Evolutionary conservation across 176 grass and related monocot species (phyloP), one percentile per base, ranked within the genome.

Genomic region (Oryza meridionalis): DNA sequence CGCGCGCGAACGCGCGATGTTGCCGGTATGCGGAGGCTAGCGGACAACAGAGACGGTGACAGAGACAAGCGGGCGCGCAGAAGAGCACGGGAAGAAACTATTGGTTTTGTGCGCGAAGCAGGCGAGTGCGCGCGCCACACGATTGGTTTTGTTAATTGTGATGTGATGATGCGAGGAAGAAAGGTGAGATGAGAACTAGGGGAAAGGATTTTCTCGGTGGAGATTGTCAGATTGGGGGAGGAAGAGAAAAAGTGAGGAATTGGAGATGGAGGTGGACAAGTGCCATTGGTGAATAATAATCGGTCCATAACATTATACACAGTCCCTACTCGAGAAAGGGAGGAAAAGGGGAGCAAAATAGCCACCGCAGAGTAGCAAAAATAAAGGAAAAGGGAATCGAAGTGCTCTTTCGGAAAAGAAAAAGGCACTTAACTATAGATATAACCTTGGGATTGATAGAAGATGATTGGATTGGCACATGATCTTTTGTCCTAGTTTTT

Each of bases 1-100:
- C 16, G 33, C 21, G 50, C 9, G 77, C 43, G 49, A 51, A 51
- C 14, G 49, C 49, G 49, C 53, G 17, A 21, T 8, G 53, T 62
- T 62, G 68, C 73, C 59, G 67, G 46, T 33, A 14, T 13, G 21
- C 33, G 9, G 25, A 44, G 9, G 53, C 68, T 73, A 81, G 26
- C 72, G 16, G 70, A 77, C 76, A 78, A 77, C 72, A 83, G 74
- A 81, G 77, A 72, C 32, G 73, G 76, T 43, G 59, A 82, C 83
- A 55, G 42, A 4, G 76, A 64, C 63, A 17, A 76, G 83, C 37
- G 68, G 70, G 75, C 79, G 53, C 7, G 19, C 53, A 21, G 51
- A 58, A 58, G 16, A 53, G 51, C 51, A 58, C 51, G 47, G 13
- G 2, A 58, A 5, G 47, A 5, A 13, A 46, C 45, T 73, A 69